phyloP scores from a whole-genome alignment of 2,329 filamentous ascomycete species.

The Fusarium longipes region DNA sequence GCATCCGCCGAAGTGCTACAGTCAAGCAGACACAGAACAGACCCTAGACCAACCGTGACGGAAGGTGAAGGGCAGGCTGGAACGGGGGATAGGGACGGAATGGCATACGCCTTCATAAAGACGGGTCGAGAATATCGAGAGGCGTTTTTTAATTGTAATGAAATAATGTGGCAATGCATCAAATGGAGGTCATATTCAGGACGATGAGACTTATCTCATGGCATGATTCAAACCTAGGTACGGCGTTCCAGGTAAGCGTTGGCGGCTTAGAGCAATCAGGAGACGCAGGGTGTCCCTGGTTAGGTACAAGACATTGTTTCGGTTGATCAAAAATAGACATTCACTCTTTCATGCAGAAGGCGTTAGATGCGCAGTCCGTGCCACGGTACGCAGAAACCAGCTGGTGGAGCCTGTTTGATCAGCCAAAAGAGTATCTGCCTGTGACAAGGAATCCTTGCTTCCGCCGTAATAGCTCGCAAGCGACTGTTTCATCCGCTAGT shows the following conservation, averaged over 20 bases:
- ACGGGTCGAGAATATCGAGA: not conserved
- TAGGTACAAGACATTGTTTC: constrained; percentile 8
- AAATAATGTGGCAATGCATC: constrained; percentile 21
- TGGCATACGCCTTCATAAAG: constrained; percentile 14
- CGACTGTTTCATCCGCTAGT: constrained; percentile 44
- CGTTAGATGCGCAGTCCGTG: constrained; percentile 3
- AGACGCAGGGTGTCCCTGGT: constrained; percentile 4
- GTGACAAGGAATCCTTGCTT: constrained; percentile 27
- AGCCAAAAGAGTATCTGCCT: constrained; percentile 15
- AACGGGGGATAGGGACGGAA: not conserved
- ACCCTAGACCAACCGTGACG: constrained; percentile 50
- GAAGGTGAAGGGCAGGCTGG: constrained; percentile 39
- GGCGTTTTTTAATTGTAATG: constrained; percentile 14
- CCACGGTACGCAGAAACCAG: constrained; percentile 5
- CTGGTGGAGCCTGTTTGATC: constrained; percentile 31
- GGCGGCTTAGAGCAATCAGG: constrained; percentile 11
- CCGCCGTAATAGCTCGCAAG: constrained; percentile 16
- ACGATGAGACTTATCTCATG: constrained; percentile 15
- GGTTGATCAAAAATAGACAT: constrained; percentile 31
- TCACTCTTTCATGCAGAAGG: constrained; percentile 14
- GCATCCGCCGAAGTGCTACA: constrained; percentile 88
- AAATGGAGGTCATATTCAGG: constrained; percentile 3
- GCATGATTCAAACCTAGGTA: constrained; percentile 29
- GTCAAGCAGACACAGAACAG: constrained; percentile 58
- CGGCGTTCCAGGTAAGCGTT: constrained; percentile 39